Evolutionary conservation across 352 stramenopile genomes (phyloP), one percentile per base, ranked within the genome.

Genomic region (Phytopythium cucurbitacearum): DNA sequence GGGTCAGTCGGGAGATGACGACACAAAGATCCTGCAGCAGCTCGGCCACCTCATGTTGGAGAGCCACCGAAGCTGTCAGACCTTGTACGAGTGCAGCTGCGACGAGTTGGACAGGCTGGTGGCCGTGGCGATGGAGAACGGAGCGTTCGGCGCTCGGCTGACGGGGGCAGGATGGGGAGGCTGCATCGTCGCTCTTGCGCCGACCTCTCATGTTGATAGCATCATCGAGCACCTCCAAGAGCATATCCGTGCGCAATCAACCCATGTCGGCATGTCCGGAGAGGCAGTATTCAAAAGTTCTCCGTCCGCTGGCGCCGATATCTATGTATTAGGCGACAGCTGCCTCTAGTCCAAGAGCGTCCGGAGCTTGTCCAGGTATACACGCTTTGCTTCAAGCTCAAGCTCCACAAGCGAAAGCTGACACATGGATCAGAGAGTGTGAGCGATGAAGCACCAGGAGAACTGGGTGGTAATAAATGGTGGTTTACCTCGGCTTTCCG

Each of bases 91-190:
- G 38, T 94, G 82, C 62, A 91, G 77, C 21, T 92, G 80, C 35
- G 48, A 60, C 0, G 81, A 87, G 51, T 59, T 96, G 32, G 85
- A 96, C 39, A 48, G 51, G 35, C 62, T 96, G n/a, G 76, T 91
- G 11, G 63, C 64, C 32, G 68, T 63, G 33, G 67, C 64, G 40
- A 60, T 66, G 15, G 44, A 55, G 1, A 67, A 55, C 39, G 80
- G 82, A 13, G 84, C 86, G 15, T 56, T 89, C 7, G 84, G 86
- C 7, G 78, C 79, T 8, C 71, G 84, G 13, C 57, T 96, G 21
- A 94, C 82, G 9, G 86, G 86, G 38, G 86, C 86, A 57, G 86
- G 86, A 1, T 94, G 86, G 86, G 86, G 86, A 56, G 86, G 86
- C 35, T 96, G 82, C 59, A 71, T 79, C 1, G 79, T 96, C 7